Evolutionary conservation across 805 yeast species (phyloP), one percentile per base, ranked within the genome.

Genomic region (Danielia oregonensis): DNA sequence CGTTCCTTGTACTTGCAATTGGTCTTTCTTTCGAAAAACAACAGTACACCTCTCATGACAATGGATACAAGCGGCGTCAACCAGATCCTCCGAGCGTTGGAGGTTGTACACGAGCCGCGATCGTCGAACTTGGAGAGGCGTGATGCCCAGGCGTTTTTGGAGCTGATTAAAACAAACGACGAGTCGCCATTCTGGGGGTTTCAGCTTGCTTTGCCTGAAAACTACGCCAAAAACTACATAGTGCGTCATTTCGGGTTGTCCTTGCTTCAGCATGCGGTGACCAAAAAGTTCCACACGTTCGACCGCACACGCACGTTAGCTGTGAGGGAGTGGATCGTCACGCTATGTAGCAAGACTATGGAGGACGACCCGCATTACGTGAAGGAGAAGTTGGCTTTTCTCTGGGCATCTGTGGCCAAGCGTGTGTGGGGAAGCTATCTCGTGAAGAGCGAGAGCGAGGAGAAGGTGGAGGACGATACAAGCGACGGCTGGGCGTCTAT

Each of bases 171-270:
- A 53, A 62, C 69, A 28, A 79, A 82, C 42, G 84, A 81, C 7
- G 94, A 89, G 54, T 81, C 95, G 14, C 97, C 98, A 0, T 76
- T 67, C 42, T 87, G 95, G 89, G 97, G 97, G 3, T 91, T 82
- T 59, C 87, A 84, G 55, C 70, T 93, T 39, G 87, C 95, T 1
- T 54, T 76, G 17, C 76, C 76, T 1, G 75, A 78, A 56, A 65
- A 76, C 62, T 65, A 79, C 46, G 61, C 61, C 29, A 66, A 74
- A 28, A 76, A 82, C 53, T 75, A 70, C 44, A 78, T 86, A 17
- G 88, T 89, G 16, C 78, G 96, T 42, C 97, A 94, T 59, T 93
- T 79, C 57, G 98, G 98, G 0, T 65, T 93, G 25, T 79, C 91
- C 12, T 61, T 93, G 41, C 61, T 93, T 19, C 86, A 87, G 45